Evolutionary conservation across 768 basidiomycete species (phyloP).

Genomic region (Fomitopsis pulvina): DNA sequence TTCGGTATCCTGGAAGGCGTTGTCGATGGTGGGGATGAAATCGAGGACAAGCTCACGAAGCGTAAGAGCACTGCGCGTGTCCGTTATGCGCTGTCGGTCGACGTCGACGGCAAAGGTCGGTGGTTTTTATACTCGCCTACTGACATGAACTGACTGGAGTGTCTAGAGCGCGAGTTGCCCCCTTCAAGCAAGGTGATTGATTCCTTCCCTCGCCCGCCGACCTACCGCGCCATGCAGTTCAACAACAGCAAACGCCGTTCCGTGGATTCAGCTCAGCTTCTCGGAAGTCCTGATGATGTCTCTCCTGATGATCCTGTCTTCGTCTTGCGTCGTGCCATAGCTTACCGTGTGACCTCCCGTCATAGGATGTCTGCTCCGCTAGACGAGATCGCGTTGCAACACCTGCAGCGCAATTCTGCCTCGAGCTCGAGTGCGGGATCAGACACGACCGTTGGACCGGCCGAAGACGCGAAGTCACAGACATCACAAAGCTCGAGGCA

Average conservation of each 20-base stretch:
- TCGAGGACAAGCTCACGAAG: conserved; percentile 88
- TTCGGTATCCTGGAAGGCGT: conserved; percentile 97
- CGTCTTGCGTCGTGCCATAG: conserved; percentile 75
- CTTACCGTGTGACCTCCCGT: conserved; percentile 66
- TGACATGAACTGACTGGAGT: neutral
- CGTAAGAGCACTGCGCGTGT: conserved; percentile 73
- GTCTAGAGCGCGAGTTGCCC: conserved; percentile 66
- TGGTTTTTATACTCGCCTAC: conserved; percentile 6
- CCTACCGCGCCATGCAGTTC: conserved; percentile 55
- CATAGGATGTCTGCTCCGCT: conserved; percentile 69
- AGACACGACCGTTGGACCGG: conserved; percentile 26
- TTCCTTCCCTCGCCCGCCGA: conserved; percentile 70
- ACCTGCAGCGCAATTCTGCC: conserved; percentile 61
- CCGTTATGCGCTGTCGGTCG: conserved; percentile 71
- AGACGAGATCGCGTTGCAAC: conserved; percentile 77
- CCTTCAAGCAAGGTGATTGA: conserved; percentile 84
- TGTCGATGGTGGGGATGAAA: conserved; percentile 96
- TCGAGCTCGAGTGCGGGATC: conserved; percentile 51
- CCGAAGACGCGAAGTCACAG: conserved; percentile 34
- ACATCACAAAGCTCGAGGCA: conserved; percentile 51
- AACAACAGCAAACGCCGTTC: conserved; percentile 77
- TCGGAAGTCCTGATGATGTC: conserved; percentile 71
- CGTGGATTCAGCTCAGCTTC: conserved; percentile 66
- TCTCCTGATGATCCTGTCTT: conserved; percentile 83
- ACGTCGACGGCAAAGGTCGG: conserved; percentile 59